Evolutionary conservation across 2,329 filamentous ascomycete genomes (phyloP), one percentile per base, ranked within the genome.

Genomic region (Apiospora phragmitis): DNA sequence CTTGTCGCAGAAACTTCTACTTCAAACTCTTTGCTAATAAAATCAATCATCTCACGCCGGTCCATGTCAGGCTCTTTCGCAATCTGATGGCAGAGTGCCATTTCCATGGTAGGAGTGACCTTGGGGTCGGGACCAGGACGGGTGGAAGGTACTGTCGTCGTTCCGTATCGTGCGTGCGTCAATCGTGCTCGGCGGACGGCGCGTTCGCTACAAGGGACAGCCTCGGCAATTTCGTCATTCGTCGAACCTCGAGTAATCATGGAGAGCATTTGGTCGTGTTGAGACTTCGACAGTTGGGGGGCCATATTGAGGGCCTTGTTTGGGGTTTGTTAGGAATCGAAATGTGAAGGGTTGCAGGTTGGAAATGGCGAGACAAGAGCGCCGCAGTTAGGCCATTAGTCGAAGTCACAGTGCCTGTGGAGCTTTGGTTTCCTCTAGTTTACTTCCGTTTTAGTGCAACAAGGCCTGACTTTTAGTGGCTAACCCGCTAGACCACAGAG

Each of bases 1-100:
- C 38, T 11, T 41, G 38, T 41, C 38, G 38, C 51, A 32, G 38
- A 70, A 38, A 70, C 66, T 38, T 70, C 66, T 42, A 65, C 69
- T 21, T 65, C 38, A 49, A 70, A 65, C 24, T 65, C 43, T 18
- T 65, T 51, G 26, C 66, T 65, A n/a, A n/a, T n/a, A n/a, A n/a
- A n/a, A n/a, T n/a, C n/a, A n/a, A n/a, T n/a, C n/a, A n/a, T n/a
- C n/a, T 51, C 47, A 51, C 47, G 47, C 3, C n/a, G n/a, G n/a
- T 51, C 47, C 24, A 51, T 51, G 21, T 26, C 47, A 29, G n/a
- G 47, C 47, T n/a, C n/a, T n/a, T n/a, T n/a, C n/a, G n/a, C n/a
- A n/a, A n/a, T n/a, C n/a, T n/a, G n/a, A n/a, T n/a, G 9, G 24
- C 24, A 14, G 29, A 51, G 47, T 26, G 47, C 47, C n/a, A 51